phyloP scores from a whole-genome alignment of 2,329 filamentous ascomycete species.

The Fusarium sp. region DNA sequence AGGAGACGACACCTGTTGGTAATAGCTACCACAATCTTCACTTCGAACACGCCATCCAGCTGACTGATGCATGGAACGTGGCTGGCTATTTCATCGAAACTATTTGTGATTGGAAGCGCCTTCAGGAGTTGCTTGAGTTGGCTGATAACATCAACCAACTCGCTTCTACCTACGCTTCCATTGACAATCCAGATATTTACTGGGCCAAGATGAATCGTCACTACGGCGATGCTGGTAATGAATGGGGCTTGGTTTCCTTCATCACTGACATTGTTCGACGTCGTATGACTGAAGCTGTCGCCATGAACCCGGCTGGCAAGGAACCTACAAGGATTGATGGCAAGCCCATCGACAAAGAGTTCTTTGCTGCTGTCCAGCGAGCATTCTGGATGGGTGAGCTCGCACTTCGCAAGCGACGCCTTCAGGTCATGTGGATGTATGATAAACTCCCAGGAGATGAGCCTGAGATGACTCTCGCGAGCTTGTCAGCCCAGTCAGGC shows the following conservation, averaged over 20 bases:
- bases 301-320: background rate
- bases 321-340: background rate
- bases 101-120: background rate
- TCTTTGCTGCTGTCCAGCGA: background rate
- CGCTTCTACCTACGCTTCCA: background rate
- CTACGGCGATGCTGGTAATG: background rate
- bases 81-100: background rate
- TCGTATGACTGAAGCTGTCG: background rate
- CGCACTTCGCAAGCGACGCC: accelerated
- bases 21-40: background rate
- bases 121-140: constrained; percentile 17
- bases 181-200: background rate
- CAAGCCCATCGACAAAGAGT: background rate
- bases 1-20: background rate
- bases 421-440: accelerated
- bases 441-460: background rate
- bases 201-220: background rate
- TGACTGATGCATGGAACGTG: background rate
- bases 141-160: constrained; percentile 7
- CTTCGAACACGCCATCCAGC: accelerated
- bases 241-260: background rate
- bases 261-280: background rate
- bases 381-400: constrained; percentile 1
- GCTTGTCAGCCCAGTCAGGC: background rate
- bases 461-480: accelerated